Evolutionary conservation across 306 rosid genomes (phyloP).

Genomic region (Prunus mume): DNA sequence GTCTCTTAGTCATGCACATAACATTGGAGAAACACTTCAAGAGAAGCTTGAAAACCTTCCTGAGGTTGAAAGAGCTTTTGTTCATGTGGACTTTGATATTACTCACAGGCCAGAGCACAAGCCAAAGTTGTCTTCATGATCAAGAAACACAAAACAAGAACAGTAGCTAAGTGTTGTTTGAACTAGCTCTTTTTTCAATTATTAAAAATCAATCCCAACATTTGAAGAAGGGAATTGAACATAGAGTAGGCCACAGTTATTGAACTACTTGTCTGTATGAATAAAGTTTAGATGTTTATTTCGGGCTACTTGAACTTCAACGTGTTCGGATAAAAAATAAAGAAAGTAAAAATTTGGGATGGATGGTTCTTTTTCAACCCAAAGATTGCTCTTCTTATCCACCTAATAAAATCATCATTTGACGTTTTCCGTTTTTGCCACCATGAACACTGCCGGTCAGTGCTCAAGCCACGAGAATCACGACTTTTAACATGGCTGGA

Average conservation of each 20-base stretch:
- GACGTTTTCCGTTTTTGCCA: not conserved
- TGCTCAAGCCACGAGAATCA: not conserved
- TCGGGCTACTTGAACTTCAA: no score
- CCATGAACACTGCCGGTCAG: not conserved
- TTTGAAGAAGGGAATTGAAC: not conserved
- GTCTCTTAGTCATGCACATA: constrained; percentile 67
- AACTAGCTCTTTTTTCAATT: not conserved
- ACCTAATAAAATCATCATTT: not conserved
- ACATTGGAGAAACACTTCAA: constrained; percentile 86
- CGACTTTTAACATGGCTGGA: no score
- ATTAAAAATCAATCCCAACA: not conserved
- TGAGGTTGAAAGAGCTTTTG: constrained; percentile 86
- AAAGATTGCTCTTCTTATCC: no score
- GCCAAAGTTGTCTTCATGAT: constrained; percentile 18
- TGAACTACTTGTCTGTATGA: no score
- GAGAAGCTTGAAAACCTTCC: constrained; percentile 79
- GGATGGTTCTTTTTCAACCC: no score
- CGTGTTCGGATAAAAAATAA: no score
- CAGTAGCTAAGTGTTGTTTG: not conserved
- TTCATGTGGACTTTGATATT: constrained; percentile 78
- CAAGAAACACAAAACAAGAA: not conserved
- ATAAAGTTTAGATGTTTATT: no score
- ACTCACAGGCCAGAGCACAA: constrained; percentile 82
- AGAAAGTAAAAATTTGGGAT: no score
- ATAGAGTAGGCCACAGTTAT: not conserved